A percentile compares a stretch with the other conserved stretches of the same genome.
phyloP scores from a whole-genome alignment of 495 filamentous ascomycete genomes.

The Penicillium goetzii region DNA sequence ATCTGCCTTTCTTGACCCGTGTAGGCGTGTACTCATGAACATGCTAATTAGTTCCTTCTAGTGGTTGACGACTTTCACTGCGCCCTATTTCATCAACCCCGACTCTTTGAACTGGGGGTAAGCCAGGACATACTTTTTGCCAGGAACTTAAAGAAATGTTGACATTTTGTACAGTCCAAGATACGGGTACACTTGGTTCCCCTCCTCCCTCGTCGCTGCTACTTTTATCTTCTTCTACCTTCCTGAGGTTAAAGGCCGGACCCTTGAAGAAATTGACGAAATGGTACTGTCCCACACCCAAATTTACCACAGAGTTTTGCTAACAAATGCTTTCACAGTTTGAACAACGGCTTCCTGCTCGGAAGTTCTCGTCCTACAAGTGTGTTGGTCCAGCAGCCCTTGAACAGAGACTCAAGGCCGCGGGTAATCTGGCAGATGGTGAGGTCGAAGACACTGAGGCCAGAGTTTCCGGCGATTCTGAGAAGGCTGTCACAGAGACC shows the following conservation, averaged over 20 bases:
- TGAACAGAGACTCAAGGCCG: slow-evolving; percentile 10
- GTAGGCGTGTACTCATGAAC: not conserved
- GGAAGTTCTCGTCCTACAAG: slow-evolving; percentile 25
- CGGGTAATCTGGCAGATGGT: not conserved
- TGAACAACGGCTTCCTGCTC: slow-evolving; percentile 28
- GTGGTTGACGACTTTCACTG: slow-evolving; percentile 66
- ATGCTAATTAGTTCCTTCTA: slow-evolving; percentile 12
- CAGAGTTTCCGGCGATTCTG: slow-evolving; percentile 13
- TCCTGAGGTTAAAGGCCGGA: slow-evolving; percentile 56
- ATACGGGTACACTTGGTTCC: slow-evolving; percentile 58
- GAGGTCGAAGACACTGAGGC: not conserved
- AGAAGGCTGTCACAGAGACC: slow-evolving; percentile 16
- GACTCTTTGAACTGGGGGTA: slow-evolving; percentile 55
- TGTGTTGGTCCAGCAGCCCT: slow-evolving; percentile 20
- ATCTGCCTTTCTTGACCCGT: not conserved
- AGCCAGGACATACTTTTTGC: not conserved
- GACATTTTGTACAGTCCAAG: slow-evolving; percentile 46
- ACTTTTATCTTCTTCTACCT: slow-evolving; percentile 51
- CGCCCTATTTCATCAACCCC: slow-evolving; percentile 66
- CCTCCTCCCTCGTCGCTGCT: slow-evolving; percentile 25
- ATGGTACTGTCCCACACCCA: slow-evolving; percentile 13
- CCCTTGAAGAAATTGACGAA: slow-evolving; percentile 37
- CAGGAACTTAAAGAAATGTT: not conserved
- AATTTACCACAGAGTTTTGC: not conserved
- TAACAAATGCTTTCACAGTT: slow-evolving; percentile 13